Conservation (phyloP, 73 alveolate genomes). For the Breviolum minutum region DNA sequence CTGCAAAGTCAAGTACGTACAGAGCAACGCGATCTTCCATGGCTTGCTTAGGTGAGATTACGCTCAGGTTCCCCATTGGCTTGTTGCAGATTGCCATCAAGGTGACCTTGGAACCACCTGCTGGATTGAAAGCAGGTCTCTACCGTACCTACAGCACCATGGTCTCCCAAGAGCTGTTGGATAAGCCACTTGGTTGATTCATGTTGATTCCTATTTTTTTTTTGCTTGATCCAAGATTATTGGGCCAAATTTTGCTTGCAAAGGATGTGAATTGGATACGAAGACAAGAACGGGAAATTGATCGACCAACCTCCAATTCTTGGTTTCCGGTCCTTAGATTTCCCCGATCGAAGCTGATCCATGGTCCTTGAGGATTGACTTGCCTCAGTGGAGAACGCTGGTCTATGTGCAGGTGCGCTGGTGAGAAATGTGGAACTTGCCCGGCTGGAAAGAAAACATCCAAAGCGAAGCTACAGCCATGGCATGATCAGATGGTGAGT, state of each 20-base stretch:
- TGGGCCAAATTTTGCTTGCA: too few species aligned
- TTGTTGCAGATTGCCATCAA: conserved; percentile 99
- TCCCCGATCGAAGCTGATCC: too few species aligned
- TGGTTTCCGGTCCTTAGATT: too few species aligned
- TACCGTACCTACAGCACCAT: conserved; percentile 99
- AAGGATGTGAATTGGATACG: too few species aligned
- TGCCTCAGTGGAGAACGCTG: conserved; percentile 99
- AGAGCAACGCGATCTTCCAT: too few species aligned
- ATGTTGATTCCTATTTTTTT: not conserved
- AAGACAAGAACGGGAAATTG: too few species aligned
- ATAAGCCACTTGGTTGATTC: conserved; percentile 94
- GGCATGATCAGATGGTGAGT: not conserved
- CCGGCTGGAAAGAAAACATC: not conserved
- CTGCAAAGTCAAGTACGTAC: too few species aligned
- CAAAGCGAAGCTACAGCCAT: not conserved
- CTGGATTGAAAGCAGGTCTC: conserved; percentile 99
- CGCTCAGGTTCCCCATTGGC: conserved; percentile 99
- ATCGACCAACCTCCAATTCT: too few species aligned
- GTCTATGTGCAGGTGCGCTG: conserved; percentile 96
- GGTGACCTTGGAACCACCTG: conserved; percentile 99
- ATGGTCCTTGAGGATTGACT: conserved; percentile 96
- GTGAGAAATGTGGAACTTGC: too few species aligned
- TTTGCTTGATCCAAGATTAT: too few species aligned
- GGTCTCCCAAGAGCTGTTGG: conserved; percentile 98
- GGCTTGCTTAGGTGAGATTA: conserved; percentile 99